Percentiles rank a stretch among this genome's conserved stretches.
Evolutionary conservation across 805 yeast species (phyloP).

Genomic region (Candida wancherniae): DNA sequence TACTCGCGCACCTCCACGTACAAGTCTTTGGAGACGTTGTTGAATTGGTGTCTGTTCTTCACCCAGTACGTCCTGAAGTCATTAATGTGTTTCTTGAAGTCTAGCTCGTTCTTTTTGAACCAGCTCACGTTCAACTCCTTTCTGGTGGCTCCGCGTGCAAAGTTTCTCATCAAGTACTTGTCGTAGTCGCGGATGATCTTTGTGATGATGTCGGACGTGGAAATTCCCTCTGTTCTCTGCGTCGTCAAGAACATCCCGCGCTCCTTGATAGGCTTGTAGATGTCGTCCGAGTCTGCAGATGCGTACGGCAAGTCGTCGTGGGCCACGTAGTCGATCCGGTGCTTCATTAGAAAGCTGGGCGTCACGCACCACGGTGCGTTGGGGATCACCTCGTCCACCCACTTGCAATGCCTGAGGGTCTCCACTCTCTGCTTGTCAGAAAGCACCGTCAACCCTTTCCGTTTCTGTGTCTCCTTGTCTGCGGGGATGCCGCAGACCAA

Average conservation of each 20-base stretch:
- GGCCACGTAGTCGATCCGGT: constrained; percentile 91
- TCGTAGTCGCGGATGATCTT: constrained; percentile 94
- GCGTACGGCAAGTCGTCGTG: constrained; percentile 97
- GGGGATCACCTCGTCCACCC: constrained; percentile 97
- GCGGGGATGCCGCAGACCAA: constrained; percentile 90
- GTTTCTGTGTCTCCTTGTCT: constrained; percentile 83
- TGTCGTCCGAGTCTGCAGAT: constrained; percentile 83
- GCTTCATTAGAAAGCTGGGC: constrained; percentile 70
- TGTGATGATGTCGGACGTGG: constrained; percentile 94
- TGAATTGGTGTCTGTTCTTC: constrained; percentile 61
- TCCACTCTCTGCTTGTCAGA: constrained; percentile 86
- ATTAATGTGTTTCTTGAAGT: constrained; percentile 81
- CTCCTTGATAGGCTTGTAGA: constrained; percentile 87
- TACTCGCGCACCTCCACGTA: constrained; percentile 82
- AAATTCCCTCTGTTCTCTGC: constrained; percentile 94
- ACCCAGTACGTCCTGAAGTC: constrained; percentile 86
- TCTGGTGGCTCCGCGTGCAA: constrained; percentile 95
- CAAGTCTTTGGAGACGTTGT: constrained; percentile 73
- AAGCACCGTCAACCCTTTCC: constrained; percentile 90
- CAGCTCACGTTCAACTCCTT: constrained; percentile 95
- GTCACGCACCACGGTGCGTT: constrained; percentile 96
- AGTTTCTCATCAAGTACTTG: constrained; percentile 92
- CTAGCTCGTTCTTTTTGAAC: constrained; percentile 95
- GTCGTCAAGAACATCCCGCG: constrained; percentile 89
- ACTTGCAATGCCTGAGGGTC: constrained; percentile 84